phyloP scores from a whole-genome alignment of 2,329 filamentous ascomycete species.

The Corniculantispora saksenae region DNA sequence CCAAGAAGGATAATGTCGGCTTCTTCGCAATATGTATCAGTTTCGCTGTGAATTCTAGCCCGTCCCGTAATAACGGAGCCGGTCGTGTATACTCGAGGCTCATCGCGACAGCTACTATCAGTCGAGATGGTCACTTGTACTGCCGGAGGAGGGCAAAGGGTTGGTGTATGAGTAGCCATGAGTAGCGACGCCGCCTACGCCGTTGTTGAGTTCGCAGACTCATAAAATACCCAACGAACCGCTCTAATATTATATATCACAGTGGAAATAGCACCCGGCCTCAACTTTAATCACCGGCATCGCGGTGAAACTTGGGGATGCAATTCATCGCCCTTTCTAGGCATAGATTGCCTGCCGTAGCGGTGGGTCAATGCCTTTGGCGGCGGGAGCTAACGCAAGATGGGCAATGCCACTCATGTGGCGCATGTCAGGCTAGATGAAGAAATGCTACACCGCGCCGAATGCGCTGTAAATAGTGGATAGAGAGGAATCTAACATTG shows the following conservation, averaged over 20 bases:
- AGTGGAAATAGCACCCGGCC: background rate
- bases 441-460: background rate
- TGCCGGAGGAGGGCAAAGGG: background rate
- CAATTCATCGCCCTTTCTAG: constrained; percentile 10
- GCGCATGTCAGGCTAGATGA: constrained; percentile 19
- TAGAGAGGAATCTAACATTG: constrained; percentile 16
- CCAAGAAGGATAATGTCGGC: constrained; percentile 12
- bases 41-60: background rate
- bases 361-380: background rate
- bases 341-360: background rate
- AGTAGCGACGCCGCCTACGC: background rate
- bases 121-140: constrained; percentile 2
- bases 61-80: constrained; percentile 2
- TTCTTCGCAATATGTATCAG: constrained; percentile 1
- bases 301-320: background rate
- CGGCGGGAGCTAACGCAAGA: constrained; percentile 10
- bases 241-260: too few relatives aligned
- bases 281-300: background rate
- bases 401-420: constrained; percentile 10
- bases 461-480: background rate
- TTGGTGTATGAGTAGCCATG: background rate
- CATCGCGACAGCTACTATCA: background rate
- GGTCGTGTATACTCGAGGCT: background rate
- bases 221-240: too few relatives aligned
- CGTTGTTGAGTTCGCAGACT: too few relatives aligned